phyloP scores from a whole-genome alignment of 2,329 filamentous ascomycete genomes.

The Colletotrichum sp. region DNA sequence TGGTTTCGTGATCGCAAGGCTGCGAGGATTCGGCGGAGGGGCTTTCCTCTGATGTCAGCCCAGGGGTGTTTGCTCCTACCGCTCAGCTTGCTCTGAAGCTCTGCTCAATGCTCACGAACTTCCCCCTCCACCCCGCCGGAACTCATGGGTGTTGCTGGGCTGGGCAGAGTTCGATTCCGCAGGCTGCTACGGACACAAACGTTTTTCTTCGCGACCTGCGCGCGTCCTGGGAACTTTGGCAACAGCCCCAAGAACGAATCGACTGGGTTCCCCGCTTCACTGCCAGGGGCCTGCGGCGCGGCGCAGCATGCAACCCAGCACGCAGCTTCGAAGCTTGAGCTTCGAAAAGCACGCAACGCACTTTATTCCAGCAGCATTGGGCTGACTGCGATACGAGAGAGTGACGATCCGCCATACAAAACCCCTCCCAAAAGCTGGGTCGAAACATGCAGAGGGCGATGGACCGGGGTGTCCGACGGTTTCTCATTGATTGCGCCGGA shows the following conservation, averaged over 20 bases:
- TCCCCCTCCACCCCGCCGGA: not conserved
- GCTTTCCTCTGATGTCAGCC: not conserved
- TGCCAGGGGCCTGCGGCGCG: not conserved
- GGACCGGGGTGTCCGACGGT: not conserved
- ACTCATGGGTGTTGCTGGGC: constrained; percentile 9
- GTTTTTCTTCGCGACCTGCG: not conserved
- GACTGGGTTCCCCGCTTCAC: constrained; percentile 16
- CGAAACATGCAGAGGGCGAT: not conserved
- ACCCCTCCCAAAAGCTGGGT: not conserved
- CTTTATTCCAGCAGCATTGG: not conserved
- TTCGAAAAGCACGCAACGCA: not conserved
- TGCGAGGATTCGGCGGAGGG: not conserved
- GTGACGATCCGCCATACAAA: not conserved
- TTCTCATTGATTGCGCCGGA: not conserved
- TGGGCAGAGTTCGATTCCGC: not conserved
- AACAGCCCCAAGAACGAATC: not conserved
- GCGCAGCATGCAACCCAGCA: not conserved
- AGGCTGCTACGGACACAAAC: not conserved
- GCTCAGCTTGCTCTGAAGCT: not conserved
- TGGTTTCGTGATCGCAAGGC: constrained; percentile 8
- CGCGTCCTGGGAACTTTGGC: not conserved
- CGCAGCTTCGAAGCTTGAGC: not conserved
- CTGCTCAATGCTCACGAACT: not conserved
- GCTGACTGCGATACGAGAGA: not conserved
- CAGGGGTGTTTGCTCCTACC: not conserved